Evolutionary conservation across 75 land plant species (phyloP).

Genomic region (Sequoia sempervirens): DNA sequence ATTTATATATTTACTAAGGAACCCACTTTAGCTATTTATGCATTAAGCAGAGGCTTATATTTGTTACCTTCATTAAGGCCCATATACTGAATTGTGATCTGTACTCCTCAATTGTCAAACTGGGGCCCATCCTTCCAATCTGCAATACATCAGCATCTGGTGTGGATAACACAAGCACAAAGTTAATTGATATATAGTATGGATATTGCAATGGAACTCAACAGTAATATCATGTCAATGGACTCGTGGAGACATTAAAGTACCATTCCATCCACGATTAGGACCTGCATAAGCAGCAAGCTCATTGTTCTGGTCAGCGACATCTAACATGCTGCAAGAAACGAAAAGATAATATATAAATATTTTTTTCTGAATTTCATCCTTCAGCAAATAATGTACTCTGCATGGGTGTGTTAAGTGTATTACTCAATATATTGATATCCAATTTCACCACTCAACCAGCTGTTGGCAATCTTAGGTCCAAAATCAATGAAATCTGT

Average conservation of each 20-base stretch:
- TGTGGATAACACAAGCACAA: background rate
- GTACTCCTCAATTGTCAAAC: conserved; percentile 73
- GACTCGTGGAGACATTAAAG: conserved; percentile 9
- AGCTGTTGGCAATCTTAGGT: conserved; percentile 58
- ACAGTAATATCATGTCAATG: background rate
- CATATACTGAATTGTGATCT: conserved; percentile 84
- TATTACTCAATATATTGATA: conserved; percentile 69
- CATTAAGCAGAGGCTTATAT: background rate
- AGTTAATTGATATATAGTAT: background rate
- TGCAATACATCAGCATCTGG: conserved; percentile 93
- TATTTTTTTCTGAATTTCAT: background rate
- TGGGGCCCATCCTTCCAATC: conserved; percentile 67
- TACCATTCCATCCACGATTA: conserved; percentile 68
- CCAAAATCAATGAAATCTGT: conserved; percentile 19
- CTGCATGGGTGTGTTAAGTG: background rate
- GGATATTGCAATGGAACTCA: background rate
- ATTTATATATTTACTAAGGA: too few relatives aligned
- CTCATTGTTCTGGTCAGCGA: conserved; percentile 46
- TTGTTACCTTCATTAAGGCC: conserved; percentile 74
- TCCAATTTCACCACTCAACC: conserved; percentile 71
- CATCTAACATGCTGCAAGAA: conserved; percentile 25
- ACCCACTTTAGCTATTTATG: too few relatives aligned
- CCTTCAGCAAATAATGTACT: background rate
- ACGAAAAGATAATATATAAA: background rate
- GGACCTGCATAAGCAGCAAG: conserved; percentile 64